Percentiles rank a stretch among this genome's conserved stretches.
These are phyloP conservation scores for Ogataea thermomethanolica DNA, from an alignment of 805 yeast genomes.

Conservation along the genomic window DNA sequence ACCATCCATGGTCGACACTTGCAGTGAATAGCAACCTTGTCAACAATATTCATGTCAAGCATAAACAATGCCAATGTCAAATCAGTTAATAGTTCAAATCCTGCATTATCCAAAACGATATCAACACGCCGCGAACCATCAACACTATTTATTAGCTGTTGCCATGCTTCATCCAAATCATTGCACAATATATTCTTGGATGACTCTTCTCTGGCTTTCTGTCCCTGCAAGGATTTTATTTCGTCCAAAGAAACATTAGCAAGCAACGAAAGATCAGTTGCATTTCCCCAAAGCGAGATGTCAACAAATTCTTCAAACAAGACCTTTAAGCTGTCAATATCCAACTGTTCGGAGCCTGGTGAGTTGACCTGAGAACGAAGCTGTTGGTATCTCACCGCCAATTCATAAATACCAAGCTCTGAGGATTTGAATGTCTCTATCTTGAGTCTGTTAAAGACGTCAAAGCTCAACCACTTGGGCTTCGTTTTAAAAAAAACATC, in stretches of 20 bases:
- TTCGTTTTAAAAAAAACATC: slow-evolving; percentile 42
- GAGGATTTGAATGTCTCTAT: slow-evolving; percentile 73
- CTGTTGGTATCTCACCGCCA: slow-evolving; percentile 61
- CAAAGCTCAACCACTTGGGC: slow-evolving; percentile 54
- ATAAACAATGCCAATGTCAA: slow-evolving; percentile 60
- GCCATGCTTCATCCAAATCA: slow-evolving; percentile 71
- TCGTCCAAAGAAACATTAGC: slow-evolving; percentile 89
- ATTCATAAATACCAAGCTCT: slow-evolving; percentile 71
- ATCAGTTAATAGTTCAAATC: slow-evolving; percentile 93
- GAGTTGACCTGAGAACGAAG: slow-evolving; percentile 32
- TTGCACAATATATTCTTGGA: slow-evolving; percentile 75
- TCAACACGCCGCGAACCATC: slow-evolving; percentile 51
- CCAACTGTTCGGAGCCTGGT: slow-evolving; percentile 19
- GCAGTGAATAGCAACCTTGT: slow-evolving; percentile 73
- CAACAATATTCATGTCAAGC: slow-evolving; percentile 65
- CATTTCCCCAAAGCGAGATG: slow-evolving; percentile 96
- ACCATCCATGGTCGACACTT: slow-evolving; percentile 97
- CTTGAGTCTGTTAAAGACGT: slow-evolving; percentile 70
- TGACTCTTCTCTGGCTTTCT: slow-evolving; percentile 76
- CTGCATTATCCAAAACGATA: slow-evolving; percentile 87
- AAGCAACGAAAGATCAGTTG: slow-evolving; percentile 87
- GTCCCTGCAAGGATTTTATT: slow-evolving; percentile 87
- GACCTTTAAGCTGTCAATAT: slow-evolving; percentile 43
- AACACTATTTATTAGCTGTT: slow-evolving; percentile 28
- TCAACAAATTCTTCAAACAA: slow-evolving; percentile 82